A percentile compares a stretch with the other conserved stretches of the same genome.
Conservation (phyloP, 192 early-diverging fungal genomes). For the Mortierella antarctica region DNA sequence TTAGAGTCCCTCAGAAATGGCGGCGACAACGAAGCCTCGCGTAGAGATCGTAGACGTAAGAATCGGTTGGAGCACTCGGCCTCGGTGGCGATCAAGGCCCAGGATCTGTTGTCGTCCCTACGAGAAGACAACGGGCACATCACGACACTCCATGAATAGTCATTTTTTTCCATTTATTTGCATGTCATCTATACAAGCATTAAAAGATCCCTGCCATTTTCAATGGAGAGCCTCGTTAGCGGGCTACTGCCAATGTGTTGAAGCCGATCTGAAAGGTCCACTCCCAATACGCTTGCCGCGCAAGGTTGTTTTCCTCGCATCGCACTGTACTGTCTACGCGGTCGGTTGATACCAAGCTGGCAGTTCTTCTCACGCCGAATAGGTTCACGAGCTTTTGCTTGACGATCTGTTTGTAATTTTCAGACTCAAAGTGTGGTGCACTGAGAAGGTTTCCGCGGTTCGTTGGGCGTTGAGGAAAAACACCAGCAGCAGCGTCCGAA, state of each 20-base stretch:
- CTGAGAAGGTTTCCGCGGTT: conserved; percentile 4
- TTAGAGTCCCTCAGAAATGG: conserved; percentile 78
- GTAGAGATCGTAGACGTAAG: conserved; percentile 46
- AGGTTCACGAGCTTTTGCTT: conserved; percentile 18
- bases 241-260: conserved; percentile 19
- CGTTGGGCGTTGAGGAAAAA: background rate
- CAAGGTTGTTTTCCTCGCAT: too few relatives aligned
- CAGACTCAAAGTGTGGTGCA: conserved; percentile 27
- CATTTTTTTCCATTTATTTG: background rate
- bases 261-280: conserved; percentile 41
- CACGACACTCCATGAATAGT: background rate
- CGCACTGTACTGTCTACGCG: too few relatives aligned
- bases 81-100: conserved; percentile 44
- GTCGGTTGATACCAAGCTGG: background rate
- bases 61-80: conserved; percentile 27
- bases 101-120: conserved; percentile 43
- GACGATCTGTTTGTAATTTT: conserved; percentile 8
- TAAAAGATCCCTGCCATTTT: background rate
- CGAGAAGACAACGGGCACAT: conserved; percentile 26
- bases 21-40: conserved; percentile 61
- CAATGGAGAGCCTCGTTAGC: background rate
- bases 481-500: background rate
- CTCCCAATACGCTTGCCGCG: background rate
- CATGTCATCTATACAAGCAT: background rate
- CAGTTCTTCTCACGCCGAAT: conserved; percentile 15